phyloP scores from a whole-genome alignment of 257 asterid genomes.

The Forsythia suspensa region DNA sequence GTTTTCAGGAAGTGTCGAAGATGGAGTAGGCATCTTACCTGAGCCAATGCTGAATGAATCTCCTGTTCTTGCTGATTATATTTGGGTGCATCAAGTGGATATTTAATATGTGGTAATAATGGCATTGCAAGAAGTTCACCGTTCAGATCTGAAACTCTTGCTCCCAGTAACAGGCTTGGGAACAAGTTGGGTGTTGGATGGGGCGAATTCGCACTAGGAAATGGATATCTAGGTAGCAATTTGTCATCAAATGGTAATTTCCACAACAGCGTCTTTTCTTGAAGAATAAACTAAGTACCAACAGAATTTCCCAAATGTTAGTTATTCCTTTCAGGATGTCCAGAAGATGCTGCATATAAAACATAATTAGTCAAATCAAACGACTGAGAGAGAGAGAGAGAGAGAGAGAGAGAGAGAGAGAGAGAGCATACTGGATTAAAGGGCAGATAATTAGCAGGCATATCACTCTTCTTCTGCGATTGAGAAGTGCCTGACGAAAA shows the following conservation, averaged over 20 bases:
- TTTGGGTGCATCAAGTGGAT: no score
- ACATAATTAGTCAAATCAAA: constrained; percentile 8
- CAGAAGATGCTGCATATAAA: constrained; percentile 54
- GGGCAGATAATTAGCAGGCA: constrained; percentile 34
- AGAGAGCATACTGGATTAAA: constrained; percentile 47
- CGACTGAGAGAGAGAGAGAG: background rate
- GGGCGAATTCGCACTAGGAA: constrained; percentile 47
- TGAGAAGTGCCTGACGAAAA: constrained; percentile 37
- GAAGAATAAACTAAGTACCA: constrained; percentile 53
- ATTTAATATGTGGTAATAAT: no score
- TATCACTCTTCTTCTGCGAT: constrained; percentile 24
- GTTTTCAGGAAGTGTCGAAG: constrained; percentile 78
- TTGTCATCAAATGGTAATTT: constrained; percentile 71
- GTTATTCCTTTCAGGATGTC: constrained; percentile 56
- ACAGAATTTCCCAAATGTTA: constrained; percentile 46
- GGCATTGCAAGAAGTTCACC: no score
- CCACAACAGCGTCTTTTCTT: constrained; percentile 60
- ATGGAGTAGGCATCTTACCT: constrained; percentile 55
- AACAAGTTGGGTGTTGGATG: constrained; percentile 52
- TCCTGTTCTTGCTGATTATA: no score
- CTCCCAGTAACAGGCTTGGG: background rate
- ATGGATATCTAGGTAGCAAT: constrained; percentile 57
- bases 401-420: constrained; percentile 21
- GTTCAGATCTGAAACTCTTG: no score
- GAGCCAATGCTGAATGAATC: constrained; percentile 35